Evolutionary conservation across 441 rosid genomes (phyloP).

Genomic region (Croton laevigatus): DNA sequence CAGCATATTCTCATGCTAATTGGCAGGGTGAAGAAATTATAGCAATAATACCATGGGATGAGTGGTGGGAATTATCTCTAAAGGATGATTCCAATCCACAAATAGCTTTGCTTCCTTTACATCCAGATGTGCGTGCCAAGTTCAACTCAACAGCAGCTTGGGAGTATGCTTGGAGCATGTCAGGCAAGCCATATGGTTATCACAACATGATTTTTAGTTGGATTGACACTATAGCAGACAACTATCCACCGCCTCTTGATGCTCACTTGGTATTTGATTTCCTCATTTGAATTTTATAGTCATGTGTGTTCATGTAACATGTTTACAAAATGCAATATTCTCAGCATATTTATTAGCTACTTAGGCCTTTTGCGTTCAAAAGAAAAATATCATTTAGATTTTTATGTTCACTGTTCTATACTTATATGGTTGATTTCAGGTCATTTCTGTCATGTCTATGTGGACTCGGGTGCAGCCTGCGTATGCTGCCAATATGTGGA

Average conservation of each 20-base stretch:
- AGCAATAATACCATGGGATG: constrained; percentile 87
- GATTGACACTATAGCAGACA: constrained; percentile 87
- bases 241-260: constrained; percentile 98
- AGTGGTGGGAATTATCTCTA: constrained; percentile 87
- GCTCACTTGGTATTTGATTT: constrained; percentile 80
- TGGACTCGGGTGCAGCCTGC: constrained; percentile 95
- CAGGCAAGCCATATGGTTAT: constrained; percentile 94
- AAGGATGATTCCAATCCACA: constrained; percentile 92
- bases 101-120: constrained; percentile 86
- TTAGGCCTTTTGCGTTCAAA: neutral
- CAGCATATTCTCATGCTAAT: constrained; percentile 8
- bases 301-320: neutral
- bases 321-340: no score
- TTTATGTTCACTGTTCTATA: neutral
- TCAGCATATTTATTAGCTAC: neutral
- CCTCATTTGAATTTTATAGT: neutral
- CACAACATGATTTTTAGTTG: constrained; percentile 99
- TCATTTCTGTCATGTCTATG: constrained; percentile 97
- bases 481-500: constrained; percentile 99
- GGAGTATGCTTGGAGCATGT: constrained; percentile 91
- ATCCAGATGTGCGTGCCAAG: constrained; percentile 67
- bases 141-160: constrained; percentile 89
- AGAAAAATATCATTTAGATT: neutral
- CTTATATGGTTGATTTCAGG: constrained; percentile 41
- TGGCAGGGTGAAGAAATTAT: constrained; percentile 90